Evolutionary conservation across 139 green algal species (phyloP), one percentile per base, ranked within the genome.

Genomic region (Dunaliella primolecta): DNA sequence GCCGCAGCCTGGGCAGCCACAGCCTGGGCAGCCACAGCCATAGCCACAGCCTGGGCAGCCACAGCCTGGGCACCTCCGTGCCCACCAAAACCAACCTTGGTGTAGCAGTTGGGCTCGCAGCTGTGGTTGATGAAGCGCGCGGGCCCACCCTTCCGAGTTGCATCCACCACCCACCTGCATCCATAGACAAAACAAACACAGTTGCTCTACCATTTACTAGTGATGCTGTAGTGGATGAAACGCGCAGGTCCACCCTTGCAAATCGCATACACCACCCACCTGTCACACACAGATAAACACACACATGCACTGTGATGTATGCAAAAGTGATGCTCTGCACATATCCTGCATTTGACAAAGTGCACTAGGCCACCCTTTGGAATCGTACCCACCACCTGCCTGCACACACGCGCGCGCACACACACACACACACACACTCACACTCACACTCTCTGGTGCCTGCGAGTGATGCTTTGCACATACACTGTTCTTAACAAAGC

Each of bases 51-150:
- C n/a, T n/a, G n/a, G n/a, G n/a, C n/a, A n/a, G n/a, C n/a, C n/a
- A n/a, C n/a, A n/a, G n/a, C n/a, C n/a, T n/a, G n/a, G n/a, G n/a
- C n/a, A n/a, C n/a, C n/a, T n/a, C n/a, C n/a, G n/a, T n/a, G n/a
- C n/a, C n/a, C n/a, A n/a, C n/a, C n/a, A n/a, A n/a, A n/a, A n/a
- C 78, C 21, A 25, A 91, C 75, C 86, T 93, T 92, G 31, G 95
- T 95, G 88, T 92, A 93, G 90, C 94, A 97, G 92, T 98, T 98
- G 57, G 95, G 95, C 30, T 97, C 93, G 86, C 95, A 98, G 75
- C 85, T 91, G 94, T 98, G 95, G 90, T 98, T 98, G 90, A 98
- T 98, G 93, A 95, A 98, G 38, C 95, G 91, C 1, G 95, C 95
- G 0, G 81, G n/a, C 29, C 88, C 87, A 32, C 86, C 92, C 83